Percentiles rank a stretch among this genome's conserved stretches.
These are phyloP conservation scores for Aspergillus avenaceus DNA, from an alignment of 495 filamentous ascomycete genomes.

Conservation along the genomic window DNA sequence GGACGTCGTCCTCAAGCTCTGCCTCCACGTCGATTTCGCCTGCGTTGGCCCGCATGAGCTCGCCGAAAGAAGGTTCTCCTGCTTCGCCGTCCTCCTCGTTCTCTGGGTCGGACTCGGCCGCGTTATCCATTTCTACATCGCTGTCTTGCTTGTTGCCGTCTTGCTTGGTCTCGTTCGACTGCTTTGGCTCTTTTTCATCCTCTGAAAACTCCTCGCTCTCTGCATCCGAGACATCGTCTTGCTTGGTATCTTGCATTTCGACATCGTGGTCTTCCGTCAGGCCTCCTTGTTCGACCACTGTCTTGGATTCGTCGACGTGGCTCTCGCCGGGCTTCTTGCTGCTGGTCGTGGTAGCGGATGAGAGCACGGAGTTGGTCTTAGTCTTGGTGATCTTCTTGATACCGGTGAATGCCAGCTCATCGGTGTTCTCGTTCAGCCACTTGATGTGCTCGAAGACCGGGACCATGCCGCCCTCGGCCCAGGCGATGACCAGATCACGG, in stretches of 20 bases:
- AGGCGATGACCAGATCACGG: slow-evolving; percentile 46
- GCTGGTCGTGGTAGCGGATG: slow-evolving; percentile 49
- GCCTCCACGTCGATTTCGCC: slow-evolving; percentile 75
- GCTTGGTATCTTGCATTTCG: slow-evolving; percentile 48
- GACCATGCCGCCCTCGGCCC: slow-evolving; percentile 53
- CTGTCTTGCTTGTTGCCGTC: slow-evolving; percentile 27
- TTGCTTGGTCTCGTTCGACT: slow-evolving; percentile 31
- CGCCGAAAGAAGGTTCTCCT: slow-evolving; percentile 79
- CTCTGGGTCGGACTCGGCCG: slow-evolving; percentile 30
- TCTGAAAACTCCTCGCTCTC: slow-evolving; percentile 39
- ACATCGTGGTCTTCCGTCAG: slow-evolving; percentile 40
- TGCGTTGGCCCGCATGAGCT: slow-evolving; percentile 69
- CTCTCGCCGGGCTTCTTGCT: slow-evolving; percentile 55
- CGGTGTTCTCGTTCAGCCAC: slow-evolving; percentile 47
- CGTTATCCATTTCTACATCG: slow-evolving; percentile 43
- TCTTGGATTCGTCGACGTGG: slow-evolving; percentile 70
- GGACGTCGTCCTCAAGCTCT: slow-evolving; percentile 39
- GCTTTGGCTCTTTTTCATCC: slow-evolving; percentile 36
- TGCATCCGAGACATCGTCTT: slow-evolving; percentile 31
- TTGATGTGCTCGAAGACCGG: slow-evolving; percentile 51
- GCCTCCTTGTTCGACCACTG: slow-evolving; percentile 55
- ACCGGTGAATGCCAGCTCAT: slow-evolving; percentile 43
- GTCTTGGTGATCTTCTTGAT: slow-evolving; percentile 41
- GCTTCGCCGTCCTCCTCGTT: slow-evolving; percentile 45
- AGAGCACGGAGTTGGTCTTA: slow-evolving; percentile 40